phyloP scores from a whole-genome alignment of 345 rosid species.

The Populus euphratica region DNA sequence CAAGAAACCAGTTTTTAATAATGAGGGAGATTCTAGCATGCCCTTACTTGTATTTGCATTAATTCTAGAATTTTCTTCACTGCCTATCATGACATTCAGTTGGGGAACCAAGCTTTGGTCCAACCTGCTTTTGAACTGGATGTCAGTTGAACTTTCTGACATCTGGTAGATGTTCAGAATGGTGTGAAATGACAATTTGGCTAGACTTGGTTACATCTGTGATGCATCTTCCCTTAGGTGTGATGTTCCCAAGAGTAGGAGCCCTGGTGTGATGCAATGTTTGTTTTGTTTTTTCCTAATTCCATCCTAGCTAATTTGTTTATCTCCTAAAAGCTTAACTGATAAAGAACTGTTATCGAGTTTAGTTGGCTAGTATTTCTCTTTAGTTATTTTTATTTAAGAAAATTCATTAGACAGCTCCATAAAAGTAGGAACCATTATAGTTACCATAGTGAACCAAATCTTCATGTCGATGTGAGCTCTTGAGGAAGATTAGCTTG shows the following conservation, averaged over 20 bases:
- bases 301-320: neutral
- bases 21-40: neutral
- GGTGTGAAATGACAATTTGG: neutral
- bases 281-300: neutral
- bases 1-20: neutral
- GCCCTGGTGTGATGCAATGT: neutral
- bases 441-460: neutral
- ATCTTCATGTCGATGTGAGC: neutral
- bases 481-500: no score
- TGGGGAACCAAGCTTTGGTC: neutral
- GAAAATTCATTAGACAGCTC: neutral
- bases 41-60: neutral
- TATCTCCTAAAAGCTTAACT: neutral
- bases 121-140: neutral
- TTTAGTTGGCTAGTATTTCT: neutral
- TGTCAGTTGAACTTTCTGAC: neutral
- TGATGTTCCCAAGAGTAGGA: neutral
- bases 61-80: neutral
- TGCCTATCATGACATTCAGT: neutral
- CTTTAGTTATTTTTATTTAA: neutral
- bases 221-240: neutral
- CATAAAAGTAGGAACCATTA: neutral
- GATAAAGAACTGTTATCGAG: neutral
- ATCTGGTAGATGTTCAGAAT: neutral
- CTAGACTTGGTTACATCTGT: neutral